phyloP scores from a whole-genome alignment of 129 eudicot species.

The Saussurea involucrata region DNA sequence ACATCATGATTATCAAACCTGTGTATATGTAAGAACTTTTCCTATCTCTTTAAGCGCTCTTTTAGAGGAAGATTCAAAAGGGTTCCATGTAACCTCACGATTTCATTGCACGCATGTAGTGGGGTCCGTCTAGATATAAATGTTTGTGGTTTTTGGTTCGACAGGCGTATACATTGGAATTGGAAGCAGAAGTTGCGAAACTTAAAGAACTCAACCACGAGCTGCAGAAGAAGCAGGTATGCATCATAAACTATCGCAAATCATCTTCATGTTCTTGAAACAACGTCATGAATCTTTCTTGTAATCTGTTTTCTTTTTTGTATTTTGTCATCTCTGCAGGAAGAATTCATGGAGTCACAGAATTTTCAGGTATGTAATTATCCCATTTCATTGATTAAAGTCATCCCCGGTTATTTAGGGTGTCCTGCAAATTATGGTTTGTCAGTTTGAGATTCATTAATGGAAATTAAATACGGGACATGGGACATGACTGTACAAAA shows the following conservation, averaged over 20 bases:
- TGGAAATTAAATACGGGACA: background rate
- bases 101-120: background rate
- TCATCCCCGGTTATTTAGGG: no score
- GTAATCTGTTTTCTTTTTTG: constrained; percentile 10
- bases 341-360: constrained; percentile 57
- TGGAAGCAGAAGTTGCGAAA: constrained; percentile 80
- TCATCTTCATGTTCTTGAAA: background rate
- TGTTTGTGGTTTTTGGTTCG: background rate
- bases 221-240: constrained; percentile 70
- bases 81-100: background rate
- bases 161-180: constrained; percentile 80
- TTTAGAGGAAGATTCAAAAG: background rate
- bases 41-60: background rate
- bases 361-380: constrained; percentile 52
- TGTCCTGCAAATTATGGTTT: background rate
- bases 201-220: constrained; percentile 58
- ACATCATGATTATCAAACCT: no score
- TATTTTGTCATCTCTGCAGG: constrained; percentile 38
- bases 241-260: background rate
- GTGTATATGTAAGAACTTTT: background rate
- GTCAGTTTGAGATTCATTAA: background rate
- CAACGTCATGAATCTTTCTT: background rate
- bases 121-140: background rate
- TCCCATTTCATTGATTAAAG: background rate
- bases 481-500: background rate